phyloP scores from a whole-genome alignment of 345 rosid species.

The Heritiera littoralis region DNA sequence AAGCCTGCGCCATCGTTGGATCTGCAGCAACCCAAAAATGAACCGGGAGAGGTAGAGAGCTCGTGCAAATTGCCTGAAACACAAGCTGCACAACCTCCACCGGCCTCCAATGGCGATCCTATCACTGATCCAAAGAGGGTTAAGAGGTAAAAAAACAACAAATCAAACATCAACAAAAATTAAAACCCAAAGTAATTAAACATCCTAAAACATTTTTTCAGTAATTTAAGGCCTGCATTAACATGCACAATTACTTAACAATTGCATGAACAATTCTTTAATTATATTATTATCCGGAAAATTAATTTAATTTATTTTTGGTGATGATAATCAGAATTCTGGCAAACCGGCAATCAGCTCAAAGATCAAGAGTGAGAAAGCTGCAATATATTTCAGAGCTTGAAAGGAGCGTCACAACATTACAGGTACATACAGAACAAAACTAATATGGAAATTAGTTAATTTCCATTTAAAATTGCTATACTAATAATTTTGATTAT shows the following conservation, averaged over 20 bases:
- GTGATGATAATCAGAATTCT: conserved; percentile 47
- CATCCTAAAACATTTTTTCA: background rate
- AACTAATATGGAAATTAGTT: background rate
- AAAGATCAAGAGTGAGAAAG: conserved; percentile 68
- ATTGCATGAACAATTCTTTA: background rate
- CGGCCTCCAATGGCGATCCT: conserved; percentile 32
- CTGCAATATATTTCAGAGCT: conserved; percentile 60
- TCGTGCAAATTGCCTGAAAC: conserved; percentile 34
- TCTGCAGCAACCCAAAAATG: conserved; percentile 41
- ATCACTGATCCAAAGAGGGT: conserved; percentile 60
- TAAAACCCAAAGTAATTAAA: background rate
- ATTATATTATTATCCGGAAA: background rate
- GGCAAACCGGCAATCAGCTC: conserved; percentile 70
- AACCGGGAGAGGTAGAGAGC: conserved; percentile 49
- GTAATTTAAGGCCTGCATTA: background rate
- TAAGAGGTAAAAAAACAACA: conserved; percentile 43
- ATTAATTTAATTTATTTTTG: background rate
- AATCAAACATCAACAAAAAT: background rate
- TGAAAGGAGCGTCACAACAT: conserved; percentile 64
- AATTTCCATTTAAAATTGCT: background rate
- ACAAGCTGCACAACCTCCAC: conserved; percentile 19
- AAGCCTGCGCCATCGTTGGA: conserved; percentile 27
- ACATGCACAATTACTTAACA: background rate
- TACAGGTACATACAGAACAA: conserved; percentile 42
- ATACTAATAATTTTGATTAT: no score